Percentiles rank a stretch among this genome's conserved stretches.
Evolutionary conservation across 495 filamentous ascomycete species (phyloP).

Genomic region (Aspergillus bertholletiae): DNA sequence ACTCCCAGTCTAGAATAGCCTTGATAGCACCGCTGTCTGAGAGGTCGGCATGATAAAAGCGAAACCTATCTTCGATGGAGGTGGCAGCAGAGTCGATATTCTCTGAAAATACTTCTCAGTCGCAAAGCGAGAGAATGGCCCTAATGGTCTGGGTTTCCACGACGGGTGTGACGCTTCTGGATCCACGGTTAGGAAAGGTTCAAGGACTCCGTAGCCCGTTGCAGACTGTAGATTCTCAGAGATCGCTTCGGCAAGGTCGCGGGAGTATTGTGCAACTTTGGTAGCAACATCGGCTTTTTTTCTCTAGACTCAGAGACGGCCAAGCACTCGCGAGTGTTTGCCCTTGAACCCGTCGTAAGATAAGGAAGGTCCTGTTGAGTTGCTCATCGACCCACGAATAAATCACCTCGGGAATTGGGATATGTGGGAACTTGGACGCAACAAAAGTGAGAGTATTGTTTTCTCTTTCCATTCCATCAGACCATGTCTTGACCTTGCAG

Average conservation of each 20-base stretch:
- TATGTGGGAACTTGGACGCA: background rate
- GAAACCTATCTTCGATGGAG: background rate
- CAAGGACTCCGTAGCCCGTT: slow-evolving; percentile 2
- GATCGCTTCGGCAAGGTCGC: background rate
- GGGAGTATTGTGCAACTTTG: slow-evolving; percentile 3
- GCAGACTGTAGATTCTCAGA: background rate
- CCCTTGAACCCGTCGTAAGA: slow-evolving; percentile 1
- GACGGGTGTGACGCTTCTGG: background rate
- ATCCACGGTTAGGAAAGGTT: background rate
- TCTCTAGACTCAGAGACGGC: background rate
- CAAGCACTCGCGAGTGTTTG: background rate
- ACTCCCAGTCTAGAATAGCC: slow-evolving; percentile 8
- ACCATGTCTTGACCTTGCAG: slow-evolving; percentile 10
- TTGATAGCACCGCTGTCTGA: background rate
- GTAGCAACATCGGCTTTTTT: background rate
- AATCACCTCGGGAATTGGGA: slow-evolving; percentile 1
- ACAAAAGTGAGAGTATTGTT: slow-evolving; percentile 10
- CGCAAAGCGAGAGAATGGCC: background rate
- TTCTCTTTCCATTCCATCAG: slow-evolving; percentile 7
- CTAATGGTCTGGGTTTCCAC: slow-evolving; percentile 1
- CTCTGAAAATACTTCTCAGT: slow-evolving; percentile 1
- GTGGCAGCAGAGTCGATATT: slow-evolving; percentile 1
- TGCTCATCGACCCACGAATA: slow-evolving; percentile 2
- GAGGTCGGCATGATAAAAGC: slow-evolving; percentile 9
- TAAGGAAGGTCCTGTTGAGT: background rate